A percentile compares a stretch with the other conserved stretches of the same genome.
Conservation (phyloP, 257 asterid genomes). For the Solanum virginianum region DNA sequence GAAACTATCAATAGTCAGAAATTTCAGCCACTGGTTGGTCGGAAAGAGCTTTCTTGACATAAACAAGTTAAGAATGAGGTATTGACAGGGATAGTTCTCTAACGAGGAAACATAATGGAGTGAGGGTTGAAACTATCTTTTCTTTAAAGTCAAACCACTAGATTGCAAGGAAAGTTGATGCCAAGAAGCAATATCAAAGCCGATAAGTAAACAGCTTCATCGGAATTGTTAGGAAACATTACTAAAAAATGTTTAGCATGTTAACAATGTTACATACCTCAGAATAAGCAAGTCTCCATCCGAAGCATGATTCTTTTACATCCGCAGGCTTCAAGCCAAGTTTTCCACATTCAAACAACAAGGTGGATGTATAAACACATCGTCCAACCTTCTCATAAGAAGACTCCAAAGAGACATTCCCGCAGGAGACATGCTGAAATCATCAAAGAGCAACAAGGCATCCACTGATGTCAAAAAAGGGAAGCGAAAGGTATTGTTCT, state of each 20-base stretch:
- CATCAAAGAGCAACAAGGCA: not conserved
- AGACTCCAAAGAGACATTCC: conserved; percentile 27
- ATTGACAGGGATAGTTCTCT: not conserved
- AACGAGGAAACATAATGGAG: not conserved
- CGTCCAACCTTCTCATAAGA: conserved; percentile 30
- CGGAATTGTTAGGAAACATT: not conserved
- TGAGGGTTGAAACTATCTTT: not conserved
- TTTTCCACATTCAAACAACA: conserved; percentile 17
- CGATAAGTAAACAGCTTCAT: not conserved
- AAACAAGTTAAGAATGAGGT: not conserved
- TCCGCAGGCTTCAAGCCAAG: conserved; percentile 17
- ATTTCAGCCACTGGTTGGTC: not conserved
- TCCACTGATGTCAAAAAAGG: not conserved
- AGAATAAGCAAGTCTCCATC: conserved; percentile 20
- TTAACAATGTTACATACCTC: conserved; percentile 9
- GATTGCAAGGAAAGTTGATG: not conserved
- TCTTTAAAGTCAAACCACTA: not conserved
- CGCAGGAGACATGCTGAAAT: conserved; percentile 29
- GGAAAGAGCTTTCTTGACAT: not conserved
- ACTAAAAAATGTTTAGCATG: not conserved
- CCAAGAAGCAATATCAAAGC: not conserved
- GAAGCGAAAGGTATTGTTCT: not conserved
- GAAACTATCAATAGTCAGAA: not conserved
- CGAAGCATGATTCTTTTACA: conserved; percentile 7
- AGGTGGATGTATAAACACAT: conserved; percentile 27